Conservation (phyloP, 768 basidiomycete genomes). For the Mycena belliarum region DNA sequence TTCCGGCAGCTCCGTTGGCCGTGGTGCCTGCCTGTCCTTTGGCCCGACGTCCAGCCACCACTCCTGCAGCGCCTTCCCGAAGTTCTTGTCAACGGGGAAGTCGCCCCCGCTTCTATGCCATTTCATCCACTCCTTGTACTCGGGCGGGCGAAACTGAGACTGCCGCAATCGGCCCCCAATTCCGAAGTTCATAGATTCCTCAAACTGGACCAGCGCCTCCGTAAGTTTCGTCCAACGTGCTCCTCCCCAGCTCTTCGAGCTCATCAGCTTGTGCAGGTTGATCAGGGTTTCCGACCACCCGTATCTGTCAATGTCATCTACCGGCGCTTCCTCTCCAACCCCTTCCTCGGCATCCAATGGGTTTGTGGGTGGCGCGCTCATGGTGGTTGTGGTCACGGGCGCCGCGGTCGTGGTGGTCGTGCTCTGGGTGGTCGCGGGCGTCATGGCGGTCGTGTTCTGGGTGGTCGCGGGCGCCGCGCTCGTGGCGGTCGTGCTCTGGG, state of each 20-base stretch:
- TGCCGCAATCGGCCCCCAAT: neutral
- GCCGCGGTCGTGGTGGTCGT: too few relatives aligned
- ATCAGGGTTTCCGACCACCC: neutral
- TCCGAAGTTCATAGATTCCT: neutral
- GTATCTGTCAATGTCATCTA: neutral
- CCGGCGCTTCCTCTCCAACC: too few relatives aligned
- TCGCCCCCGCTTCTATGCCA: neutral
- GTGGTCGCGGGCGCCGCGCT: too few relatives aligned
- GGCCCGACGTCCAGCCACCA: conserved; percentile 10
- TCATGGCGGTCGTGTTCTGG: too few relatives aligned
- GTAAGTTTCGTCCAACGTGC: neutral
- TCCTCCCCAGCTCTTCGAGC: neutral
- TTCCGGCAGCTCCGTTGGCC: neutral
- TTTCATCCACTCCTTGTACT: conserved; percentile 9
- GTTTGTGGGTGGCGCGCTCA: too few relatives aligned
- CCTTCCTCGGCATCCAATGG: too few relatives aligned
- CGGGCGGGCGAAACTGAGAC: neutral
- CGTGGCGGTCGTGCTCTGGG: too few relatives aligned
- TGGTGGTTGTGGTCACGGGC: too few relatives aligned
- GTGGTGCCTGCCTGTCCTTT: neutral
- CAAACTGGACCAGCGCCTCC: neutral
- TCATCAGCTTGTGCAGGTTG: neutral
- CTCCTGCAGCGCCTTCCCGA: neutral
- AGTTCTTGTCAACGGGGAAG: neutral
- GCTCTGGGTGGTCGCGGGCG: too few relatives aligned